A percentile compares a stretch with the other conserved stretches of the same genome.
Conservation (phyloP, 2,329 filamentous ascomycete genomes). For the Endoconidiophora polonica region DNA sequence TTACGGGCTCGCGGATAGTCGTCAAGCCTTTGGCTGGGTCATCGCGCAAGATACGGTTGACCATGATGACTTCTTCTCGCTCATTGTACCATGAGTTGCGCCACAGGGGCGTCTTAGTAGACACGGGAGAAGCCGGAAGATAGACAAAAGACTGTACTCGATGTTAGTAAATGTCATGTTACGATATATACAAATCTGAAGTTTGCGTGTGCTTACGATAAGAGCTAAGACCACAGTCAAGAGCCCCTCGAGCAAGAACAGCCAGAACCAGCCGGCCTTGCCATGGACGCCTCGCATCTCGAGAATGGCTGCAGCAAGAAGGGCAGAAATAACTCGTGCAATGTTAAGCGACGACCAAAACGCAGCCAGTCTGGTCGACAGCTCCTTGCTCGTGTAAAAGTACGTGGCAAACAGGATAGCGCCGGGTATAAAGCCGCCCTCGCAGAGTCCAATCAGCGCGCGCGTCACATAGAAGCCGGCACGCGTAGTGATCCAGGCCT, state of each 20-base stretch:
- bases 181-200: background rate
- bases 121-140: constrained; percentile 46
- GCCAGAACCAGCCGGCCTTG: constrained; percentile 40
- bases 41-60: constrained; percentile 37
- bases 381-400: constrained; percentile 53
- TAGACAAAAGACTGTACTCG: constrained; percentile 33
- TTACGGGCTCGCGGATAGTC: constrained; percentile 37
- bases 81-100: constrained; percentile 40
- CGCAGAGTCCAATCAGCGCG: constrained; percentile 34
- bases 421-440: constrained; percentile 42
- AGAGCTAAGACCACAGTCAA: constrained; percentile 49
- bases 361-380: constrained; percentile 47
- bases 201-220: constrained; percentile 1
- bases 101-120: constrained; percentile 43
- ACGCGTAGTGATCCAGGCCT: constrained; percentile 33
- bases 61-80: constrained; percentile 39
- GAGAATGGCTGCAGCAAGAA: constrained; percentile 51
- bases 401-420: constrained; percentile 52
- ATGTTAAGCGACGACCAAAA: constrained; percentile 45
- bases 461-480: constrained; percentile 33
- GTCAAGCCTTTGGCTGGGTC: constrained; percentile 38
- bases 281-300: constrained; percentile 45
- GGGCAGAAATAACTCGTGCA: constrained; percentile 16
- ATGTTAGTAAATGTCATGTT: constrained; percentile 14
- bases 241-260: constrained; percentile 51